Percentiles rank a stretch among this genome's conserved stretches.
Evolutionary conservation across 2,329 filamentous ascomycete genomes (phyloP).

Genomic region (Tolypocladium cylindrosporum): DNA sequence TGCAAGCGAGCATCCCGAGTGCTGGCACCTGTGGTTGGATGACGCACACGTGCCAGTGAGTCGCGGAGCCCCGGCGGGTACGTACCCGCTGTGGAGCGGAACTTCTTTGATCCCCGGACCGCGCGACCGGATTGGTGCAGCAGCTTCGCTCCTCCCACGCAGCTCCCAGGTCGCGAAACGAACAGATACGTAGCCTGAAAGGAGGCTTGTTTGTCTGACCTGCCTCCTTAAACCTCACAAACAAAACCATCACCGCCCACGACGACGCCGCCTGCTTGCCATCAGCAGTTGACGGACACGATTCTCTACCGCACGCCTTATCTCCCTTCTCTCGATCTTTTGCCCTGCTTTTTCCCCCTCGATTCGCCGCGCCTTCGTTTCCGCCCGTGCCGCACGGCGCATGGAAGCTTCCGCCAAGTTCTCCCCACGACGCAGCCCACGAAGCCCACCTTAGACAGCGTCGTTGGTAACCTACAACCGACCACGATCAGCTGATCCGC

Average conservation of each 20-base stretch:
- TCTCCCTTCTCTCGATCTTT: conserved; percentile 4
- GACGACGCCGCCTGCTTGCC: conserved; percentile 14
- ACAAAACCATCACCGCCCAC: conserved; percentile 9
- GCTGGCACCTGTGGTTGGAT: neutral
- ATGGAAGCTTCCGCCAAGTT: conserved; percentile 25
- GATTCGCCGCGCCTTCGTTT: conserved; percentile 8
- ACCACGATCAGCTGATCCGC: conserved; percentile 10
- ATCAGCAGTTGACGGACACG: conserved; percentile 15
- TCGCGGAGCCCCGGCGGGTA: neutral
- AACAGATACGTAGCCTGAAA: conserved; percentile 22
- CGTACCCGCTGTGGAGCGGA: conserved; percentile 1
- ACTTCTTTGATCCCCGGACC: conserved; percentile 3
- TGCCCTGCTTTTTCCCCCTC: conserved; percentile 9
- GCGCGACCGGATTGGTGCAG: conserved; percentile 2
- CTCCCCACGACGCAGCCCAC: conserved; percentile 12
- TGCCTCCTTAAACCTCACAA: conserved; percentile 10
- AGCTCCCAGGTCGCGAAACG: conserved; percentile 7
- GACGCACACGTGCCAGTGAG: neutral
- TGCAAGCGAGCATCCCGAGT: neutral
- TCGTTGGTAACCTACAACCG: conserved; percentile 5
- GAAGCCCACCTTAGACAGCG: conserved; percentile 6
- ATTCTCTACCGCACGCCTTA: conserved; percentile 7
- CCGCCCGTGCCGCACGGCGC: conserved; percentile 21
- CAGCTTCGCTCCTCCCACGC: neutral
- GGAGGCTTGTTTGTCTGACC: conserved; percentile 10